Percentiles rank a stretch among this genome's conserved stretches.
phyloP scores from a whole-genome alignment of 2,329 filamentous ascomycete species.

The Zasmidium citrigriseum region DNA sequence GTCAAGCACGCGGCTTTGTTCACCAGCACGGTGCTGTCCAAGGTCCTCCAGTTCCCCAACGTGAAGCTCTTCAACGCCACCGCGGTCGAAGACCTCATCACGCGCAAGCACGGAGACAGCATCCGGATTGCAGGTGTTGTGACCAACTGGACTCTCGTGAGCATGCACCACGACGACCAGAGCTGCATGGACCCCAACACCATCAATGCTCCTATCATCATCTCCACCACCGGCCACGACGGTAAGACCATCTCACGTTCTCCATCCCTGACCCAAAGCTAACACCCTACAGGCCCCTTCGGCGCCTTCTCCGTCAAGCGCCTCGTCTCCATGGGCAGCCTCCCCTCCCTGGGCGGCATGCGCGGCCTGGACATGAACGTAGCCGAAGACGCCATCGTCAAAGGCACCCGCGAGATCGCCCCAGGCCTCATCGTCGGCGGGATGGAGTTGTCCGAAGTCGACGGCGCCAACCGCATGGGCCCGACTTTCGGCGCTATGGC shows the following conservation, averaged over 20 bases:
- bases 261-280: not conserved
- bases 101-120: constrained; percentile 59
- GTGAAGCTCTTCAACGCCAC: constrained; percentile 97
- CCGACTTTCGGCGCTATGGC: constrained; percentile 90
- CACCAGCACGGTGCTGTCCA: constrained; percentile 81
- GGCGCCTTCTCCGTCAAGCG: constrained; percentile 90
- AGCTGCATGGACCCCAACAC: constrained; percentile 97
- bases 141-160: constrained; percentile 92
- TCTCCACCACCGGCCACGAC: constrained; percentile 90
- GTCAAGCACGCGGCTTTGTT: constrained; percentile 94
- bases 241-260: constrained; percentile 44
- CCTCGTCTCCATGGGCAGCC: constrained; percentile 81
- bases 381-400: constrained; percentile 92
- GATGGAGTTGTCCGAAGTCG: constrained; percentile 88
- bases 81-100: constrained; percentile 88
- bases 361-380: constrained; percentile 88
- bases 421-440: constrained; percentile 90
- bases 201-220: constrained; percentile 86
- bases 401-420: constrained; percentile 83
- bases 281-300: constrained; percentile 58
- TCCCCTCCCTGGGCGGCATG: constrained; percentile 88
- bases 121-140: constrained; percentile 85
- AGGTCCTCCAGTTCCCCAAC: constrained; percentile 82
- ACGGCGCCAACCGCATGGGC: constrained; percentile 74
- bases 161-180: constrained; percentile 59